Evolutionary conservation across 805 yeast species (phyloP).

Genomic region (Torulaspora microellipsoides): DNA sequence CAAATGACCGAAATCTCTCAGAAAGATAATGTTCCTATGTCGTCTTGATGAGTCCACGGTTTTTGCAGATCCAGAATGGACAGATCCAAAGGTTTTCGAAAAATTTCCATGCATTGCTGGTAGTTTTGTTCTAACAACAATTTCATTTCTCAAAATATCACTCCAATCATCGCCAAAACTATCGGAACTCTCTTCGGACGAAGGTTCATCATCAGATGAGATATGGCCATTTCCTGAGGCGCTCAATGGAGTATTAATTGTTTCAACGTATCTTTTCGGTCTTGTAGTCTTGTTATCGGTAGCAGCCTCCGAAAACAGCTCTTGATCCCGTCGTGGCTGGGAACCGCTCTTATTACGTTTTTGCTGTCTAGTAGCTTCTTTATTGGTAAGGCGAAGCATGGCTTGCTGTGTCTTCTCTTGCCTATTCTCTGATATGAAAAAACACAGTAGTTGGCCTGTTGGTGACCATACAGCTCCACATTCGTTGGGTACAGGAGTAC

Average conservation of each 20-base stretch:
- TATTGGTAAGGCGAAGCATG: conserved; percentile 22
- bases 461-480: conserved; percentile 90
- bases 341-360: conserved; percentile 2
- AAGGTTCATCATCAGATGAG: conserved; percentile 24
- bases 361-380: conserved; percentile 24
- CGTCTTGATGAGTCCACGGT: conserved; percentile 26
- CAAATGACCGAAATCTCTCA: conserved; percentile 61
- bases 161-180: conserved; percentile 68
- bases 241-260: conserved; percentile 16
- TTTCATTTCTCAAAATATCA: conserved; percentile 55
- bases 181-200: conserved; percentile 42
- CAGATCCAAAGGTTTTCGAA: conserved; percentile 24
- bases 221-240: conserved; percentile 15
- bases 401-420: conserved; percentile 38
- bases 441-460: conserved; percentile 74
- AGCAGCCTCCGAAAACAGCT: conserved; percentile 4
- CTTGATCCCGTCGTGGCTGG: conserved; percentile 2
- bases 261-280: conserved; percentile 35
- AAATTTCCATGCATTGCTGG: conserved; percentile 43
- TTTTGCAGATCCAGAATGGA: conserved; percentile 23
- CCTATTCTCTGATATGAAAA: conserved; percentile 58
- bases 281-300: conserved; percentile 17
- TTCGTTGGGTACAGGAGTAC: conserved; percentile 87
- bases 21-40: conserved; percentile 52
- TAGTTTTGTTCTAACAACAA: conserved; percentile 43